Conservation (phyloP, 495 filamentous ascomycete genomes). For the Podospora sp. region DNA sequence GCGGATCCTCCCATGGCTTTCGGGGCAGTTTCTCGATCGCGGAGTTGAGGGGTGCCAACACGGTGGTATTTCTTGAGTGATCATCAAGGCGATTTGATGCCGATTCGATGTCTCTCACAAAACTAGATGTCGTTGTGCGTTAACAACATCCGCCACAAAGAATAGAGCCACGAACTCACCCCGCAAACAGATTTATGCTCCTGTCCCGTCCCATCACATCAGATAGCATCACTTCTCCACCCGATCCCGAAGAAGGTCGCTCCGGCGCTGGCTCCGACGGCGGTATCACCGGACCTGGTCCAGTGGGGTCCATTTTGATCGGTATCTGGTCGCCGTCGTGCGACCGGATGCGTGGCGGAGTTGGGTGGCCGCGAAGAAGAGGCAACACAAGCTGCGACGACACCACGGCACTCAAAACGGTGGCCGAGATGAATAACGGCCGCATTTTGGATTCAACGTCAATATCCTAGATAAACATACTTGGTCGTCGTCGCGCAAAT, state of each 20-base stretch:
- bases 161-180: conserved; percentile 27
- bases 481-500: background rate
- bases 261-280: conserved; percentile 36
- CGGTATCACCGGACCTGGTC: conserved; percentile 40
- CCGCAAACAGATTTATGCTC: conserved; percentile 84
- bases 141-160: background rate
- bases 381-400: conserved; percentile 35
- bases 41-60: conserved; percentile 84
- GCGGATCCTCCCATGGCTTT: conserved; percentile 92
- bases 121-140: conserved; percentile 29
- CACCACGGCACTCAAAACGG: conserved; percentile 28
- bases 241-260: conserved; percentile 43
- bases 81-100: conserved; percentile 73
- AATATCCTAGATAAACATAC: background rate
- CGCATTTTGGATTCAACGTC: conserved; percentile 23
- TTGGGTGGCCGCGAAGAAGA: conserved; percentile 21
- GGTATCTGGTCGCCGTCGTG: conserved; percentile 34
- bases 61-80: conserved; percentile 72
- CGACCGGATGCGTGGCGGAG: conserved; percentile 11
- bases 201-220: conserved; percentile 85
- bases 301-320: conserved; percentile 38
- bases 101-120: conserved; percentile 77
- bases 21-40: conserved; percentile 76
- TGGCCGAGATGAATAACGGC: conserved; percentile 16
- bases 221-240: conserved; percentile 62